These are phyloP conservation scores for Phytophthora quininea DNA, from an alignment of 352 stramenopile species.

Conservation along the genomic window DNA sequence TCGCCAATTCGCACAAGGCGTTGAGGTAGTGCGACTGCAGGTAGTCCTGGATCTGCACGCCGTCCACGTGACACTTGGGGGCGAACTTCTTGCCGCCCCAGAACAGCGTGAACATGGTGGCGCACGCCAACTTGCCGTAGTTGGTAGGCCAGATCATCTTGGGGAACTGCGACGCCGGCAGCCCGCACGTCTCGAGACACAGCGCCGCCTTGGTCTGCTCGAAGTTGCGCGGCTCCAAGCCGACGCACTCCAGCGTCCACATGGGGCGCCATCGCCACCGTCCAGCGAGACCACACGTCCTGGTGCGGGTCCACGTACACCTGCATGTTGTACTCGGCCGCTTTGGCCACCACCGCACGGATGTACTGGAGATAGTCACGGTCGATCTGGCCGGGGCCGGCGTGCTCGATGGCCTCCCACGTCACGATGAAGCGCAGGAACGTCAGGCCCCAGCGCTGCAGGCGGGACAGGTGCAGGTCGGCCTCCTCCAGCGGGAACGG, in stretches of 20 bases:
- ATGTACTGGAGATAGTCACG: constrained; percentile 84
- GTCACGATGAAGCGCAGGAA: constrained; percentile 87
- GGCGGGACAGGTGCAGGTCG: constrained; percentile 67
- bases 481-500: constrained; percentile 87
- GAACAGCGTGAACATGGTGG: constrained; percentile 93
- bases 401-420: constrained; percentile 91
- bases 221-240: constrained; percentile 79
- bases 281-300: constrained; percentile 91
- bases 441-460: constrained; percentile 81
- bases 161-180: constrained; percentile 50
- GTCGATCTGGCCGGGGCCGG: constrained; percentile 81
- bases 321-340: constrained; percentile 61
- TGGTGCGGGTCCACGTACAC: constrained; percentile 92
- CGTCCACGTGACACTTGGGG: constrained; percentile 69
- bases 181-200: constrained; percentile 65
- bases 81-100: constrained; percentile 76
- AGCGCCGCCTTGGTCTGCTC: constrained; percentile 70
- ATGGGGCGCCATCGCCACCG: constrained; percentile 84
- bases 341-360: constrained; percentile 59
- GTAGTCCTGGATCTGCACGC: constrained; percentile 80
- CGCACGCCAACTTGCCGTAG: constrained; percentile 86
- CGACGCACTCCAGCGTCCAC: constrained; percentile 86
- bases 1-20: constrained; percentile 64
- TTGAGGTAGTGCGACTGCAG: constrained; percentile 89
- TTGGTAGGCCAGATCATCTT: constrained; percentile 94